Conservation (phyloP, 2,329 filamentous ascomycete species). For the Iodosphaeria phyllophila region DNA sequence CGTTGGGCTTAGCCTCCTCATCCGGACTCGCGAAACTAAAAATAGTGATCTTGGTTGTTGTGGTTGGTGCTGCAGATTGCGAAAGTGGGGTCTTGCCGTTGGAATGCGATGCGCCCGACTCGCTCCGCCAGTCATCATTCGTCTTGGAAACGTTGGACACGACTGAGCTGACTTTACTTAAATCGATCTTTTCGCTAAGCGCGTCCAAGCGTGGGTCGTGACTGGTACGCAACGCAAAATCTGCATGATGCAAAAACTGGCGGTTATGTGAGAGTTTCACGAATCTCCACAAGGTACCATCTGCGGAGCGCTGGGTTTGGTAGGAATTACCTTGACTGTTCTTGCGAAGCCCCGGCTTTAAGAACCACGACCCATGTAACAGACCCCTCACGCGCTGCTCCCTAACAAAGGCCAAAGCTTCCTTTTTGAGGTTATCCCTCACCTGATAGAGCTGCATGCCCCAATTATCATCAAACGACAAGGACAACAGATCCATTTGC, state of each 20-base stretch:
- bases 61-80: slow-evolving; percentile 13
- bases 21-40: slow-evolving; percentile 44
- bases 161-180: slow-evolving; percentile 76
- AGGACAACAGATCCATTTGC: slow-evolving; percentile 83
- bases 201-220: slow-evolving; percentile 54
- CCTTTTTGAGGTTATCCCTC: slow-evolving; percentile 77
- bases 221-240: slow-evolving; percentile 50
- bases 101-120: slow-evolving; percentile 22
- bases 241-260: slow-evolving; percentile 74
- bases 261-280: slow-evolving; percentile 82
- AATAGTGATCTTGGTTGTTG: slow-evolving; percentile 78
- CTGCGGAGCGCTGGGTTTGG: slow-evolving; percentile 19
- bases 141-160: slow-evolving; percentile 72
- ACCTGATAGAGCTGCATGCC: slow-evolving; percentile 76
- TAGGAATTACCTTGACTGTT: slow-evolving; percentile 19
- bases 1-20: slow-evolving; percentile 15
- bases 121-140: slow-evolving; percentile 25
- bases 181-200: slow-evolving; percentile 67
- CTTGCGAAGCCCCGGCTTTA: slow-evolving; percentile 27
- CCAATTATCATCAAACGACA: slow-evolving; percentile 91
- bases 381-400: slow-evolving; percentile 88
- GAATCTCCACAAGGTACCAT: slow-evolving; percentile 54
- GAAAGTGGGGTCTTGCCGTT: slow-evolving; percentile 15
- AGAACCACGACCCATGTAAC: slow-evolving; percentile 79
- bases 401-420: slow-evolving; percentile 90